Evolutionary conservation across 163 green algal genomes (phyloP).

Genomic region (Prototheca wickerhamii): DNA sequence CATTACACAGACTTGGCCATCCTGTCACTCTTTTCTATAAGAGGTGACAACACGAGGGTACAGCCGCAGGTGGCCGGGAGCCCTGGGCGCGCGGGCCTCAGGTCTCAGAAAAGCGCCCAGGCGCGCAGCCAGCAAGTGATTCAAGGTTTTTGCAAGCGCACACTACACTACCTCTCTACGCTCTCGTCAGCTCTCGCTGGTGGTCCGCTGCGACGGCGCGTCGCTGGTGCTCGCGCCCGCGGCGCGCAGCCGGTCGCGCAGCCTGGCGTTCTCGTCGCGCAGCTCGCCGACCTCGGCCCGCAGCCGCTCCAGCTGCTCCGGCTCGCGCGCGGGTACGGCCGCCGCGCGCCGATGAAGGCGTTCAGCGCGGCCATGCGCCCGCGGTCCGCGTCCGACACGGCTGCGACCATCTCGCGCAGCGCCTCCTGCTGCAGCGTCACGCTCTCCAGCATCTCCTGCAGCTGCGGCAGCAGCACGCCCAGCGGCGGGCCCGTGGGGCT

Average conservation of each 20-base stretch:
- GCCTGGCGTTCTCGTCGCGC: slow-evolving; percentile 43
- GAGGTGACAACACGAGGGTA: too few relatives aligned
- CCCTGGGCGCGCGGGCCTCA: too few relatives aligned
- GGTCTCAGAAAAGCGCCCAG: too few relatives aligned
- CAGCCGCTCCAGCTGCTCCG: slow-evolving; percentile 24
- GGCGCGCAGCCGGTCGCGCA: slow-evolving; percentile 31
- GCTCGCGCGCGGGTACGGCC: slow-evolving; percentile 5
- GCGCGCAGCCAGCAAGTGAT: too few relatives aligned
- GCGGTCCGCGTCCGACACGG: slow-evolving; percentile 46
- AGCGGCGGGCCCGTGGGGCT: slow-evolving; percentile 7
- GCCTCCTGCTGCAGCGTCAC: slow-evolving; percentile 32
- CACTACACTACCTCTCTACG: too few relatives aligned
- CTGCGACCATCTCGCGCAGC: slow-evolving; percentile 40
- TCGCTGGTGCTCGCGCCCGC: neutral
- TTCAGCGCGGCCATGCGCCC: slow-evolving; percentile 39
- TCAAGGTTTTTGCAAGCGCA: too few relatives aligned
- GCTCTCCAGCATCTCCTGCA: slow-evolving; percentile 44
- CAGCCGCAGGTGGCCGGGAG: too few relatives aligned
- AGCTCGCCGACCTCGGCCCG: slow-evolving; percentile 34
- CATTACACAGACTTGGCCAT: too few relatives aligned
- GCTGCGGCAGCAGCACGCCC: slow-evolving; percentile 35
- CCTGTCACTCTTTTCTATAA: too few relatives aligned
- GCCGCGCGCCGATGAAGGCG: slow-evolving; percentile 31
- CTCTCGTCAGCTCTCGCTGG: neutral
- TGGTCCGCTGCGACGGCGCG: neutral